phyloP scores from a whole-genome alignment of 2,329 filamentous ascomycete species.

The Fonsecaea nubica region DNA sequence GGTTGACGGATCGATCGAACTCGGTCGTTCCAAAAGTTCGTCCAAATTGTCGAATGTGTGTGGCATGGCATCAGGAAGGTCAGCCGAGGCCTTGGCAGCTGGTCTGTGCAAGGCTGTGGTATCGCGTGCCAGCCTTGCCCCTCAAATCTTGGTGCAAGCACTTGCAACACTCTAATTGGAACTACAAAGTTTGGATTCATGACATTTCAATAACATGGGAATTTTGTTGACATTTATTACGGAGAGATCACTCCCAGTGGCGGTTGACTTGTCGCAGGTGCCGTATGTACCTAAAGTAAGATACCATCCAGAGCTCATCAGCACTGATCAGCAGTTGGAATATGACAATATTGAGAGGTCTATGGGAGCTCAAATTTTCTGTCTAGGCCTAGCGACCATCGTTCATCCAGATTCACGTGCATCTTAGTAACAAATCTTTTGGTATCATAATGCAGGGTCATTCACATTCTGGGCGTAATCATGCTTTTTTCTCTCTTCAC shows the following conservation, averaged over 20 bases:
- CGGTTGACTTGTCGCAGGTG: neutral
- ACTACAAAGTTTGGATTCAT: no score
- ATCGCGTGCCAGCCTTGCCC: neutral
- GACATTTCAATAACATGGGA: no score
- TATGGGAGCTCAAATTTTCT: slow-evolving; percentile 1
- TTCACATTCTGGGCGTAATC: slow-evolving; percentile 13
- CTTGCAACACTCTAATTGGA: no score
- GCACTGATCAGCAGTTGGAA: neutral
- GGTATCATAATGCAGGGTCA: slow-evolving; percentile 35
- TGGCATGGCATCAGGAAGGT: slow-evolving; percentile 20
- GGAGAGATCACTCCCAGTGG: neutral
- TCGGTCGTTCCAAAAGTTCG: slow-evolving; percentile 22
- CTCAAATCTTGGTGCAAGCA: neutral
- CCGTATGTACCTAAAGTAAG: neutral
- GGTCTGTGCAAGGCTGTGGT: neutral
- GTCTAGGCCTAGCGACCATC: slow-evolving; percentile 11
- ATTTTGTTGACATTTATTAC: neutral
- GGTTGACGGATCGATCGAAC: slow-evolving; percentile 10
- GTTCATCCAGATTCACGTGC: neutral
- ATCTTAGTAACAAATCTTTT: slow-evolving; percentile 21
- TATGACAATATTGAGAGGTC: neutral
- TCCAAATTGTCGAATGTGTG: slow-evolving; percentile 26
- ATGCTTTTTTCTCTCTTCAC: slow-evolving; percentile 26
- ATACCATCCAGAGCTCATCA: neutral
- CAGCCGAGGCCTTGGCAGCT: slow-evolving; percentile 22